phyloP scores from a whole-genome alignment of 139 green algal genomes.

The Picochlorum sp. region DNA sequence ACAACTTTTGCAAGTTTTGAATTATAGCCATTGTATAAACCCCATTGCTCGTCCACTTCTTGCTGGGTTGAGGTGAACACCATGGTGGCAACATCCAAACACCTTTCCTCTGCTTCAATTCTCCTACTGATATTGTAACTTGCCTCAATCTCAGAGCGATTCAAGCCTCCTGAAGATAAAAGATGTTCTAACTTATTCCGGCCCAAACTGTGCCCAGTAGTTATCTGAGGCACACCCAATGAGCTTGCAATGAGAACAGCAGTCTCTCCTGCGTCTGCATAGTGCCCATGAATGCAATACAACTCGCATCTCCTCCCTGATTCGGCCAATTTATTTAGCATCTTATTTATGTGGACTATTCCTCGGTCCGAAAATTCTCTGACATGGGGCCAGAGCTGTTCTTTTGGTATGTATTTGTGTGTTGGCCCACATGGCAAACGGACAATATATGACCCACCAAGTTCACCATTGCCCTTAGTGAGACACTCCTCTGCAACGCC shows the following conservation, averaged over 20 bases:
- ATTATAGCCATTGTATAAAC: slow-evolving; percentile 82
- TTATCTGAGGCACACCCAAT: slow-evolving; percentile 80
- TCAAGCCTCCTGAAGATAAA: slow-evolving; percentile 67
- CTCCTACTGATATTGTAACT: slow-evolving; percentile 79
- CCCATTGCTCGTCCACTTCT: slow-evolving; percentile 91
- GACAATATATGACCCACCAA: slow-evolving; percentile 82
- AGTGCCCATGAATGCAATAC: slow-evolving; percentile 71
- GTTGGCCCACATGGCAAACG: slow-evolving; percentile 67
- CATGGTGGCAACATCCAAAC: slow-evolving; percentile 68
- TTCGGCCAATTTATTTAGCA: slow-evolving; percentile 45
- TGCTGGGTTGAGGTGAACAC: slow-evolving; percentile 87
- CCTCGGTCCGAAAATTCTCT: slow-evolving; percentile 82
- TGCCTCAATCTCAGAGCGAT: slow-evolving; percentile 70
- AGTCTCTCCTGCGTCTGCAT: slow-evolving; percentile 73
- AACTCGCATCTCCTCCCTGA: slow-evolving; percentile 50
- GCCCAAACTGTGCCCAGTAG: slow-evolving; percentile 88
- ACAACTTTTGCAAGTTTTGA: slow-evolving; percentile 40
- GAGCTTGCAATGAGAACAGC: slow-evolving; percentile 63
- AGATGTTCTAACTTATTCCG: slow-evolving; percentile 93
- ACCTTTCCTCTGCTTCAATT: slow-evolving; percentile 88
- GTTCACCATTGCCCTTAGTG: slow-evolving; percentile 22
- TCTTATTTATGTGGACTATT: slow-evolving; percentile 51
- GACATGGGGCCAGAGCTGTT: slow-evolving; percentile 86
- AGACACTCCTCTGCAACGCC: slow-evolving; percentile 67
- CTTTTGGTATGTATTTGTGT: slow-evolving; percentile 72